phyloP scores from a whole-genome alignment of 805 yeast species.

The Hanseniaspora singularis region DNA sequence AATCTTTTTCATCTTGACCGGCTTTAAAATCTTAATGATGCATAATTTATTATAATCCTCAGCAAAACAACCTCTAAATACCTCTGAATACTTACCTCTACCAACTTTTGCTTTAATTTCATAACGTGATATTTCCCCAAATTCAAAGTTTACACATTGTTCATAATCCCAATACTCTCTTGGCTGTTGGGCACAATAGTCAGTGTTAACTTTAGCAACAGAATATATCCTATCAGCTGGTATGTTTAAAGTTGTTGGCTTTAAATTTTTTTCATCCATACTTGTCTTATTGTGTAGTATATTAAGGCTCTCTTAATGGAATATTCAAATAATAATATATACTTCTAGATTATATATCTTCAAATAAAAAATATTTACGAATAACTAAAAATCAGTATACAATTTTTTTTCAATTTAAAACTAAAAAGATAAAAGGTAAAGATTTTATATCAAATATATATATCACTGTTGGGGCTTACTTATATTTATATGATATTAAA shows the following conservation, averaged over 20 bases:
- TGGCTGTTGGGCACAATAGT: conserved; percentile 65
- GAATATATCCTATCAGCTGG: conserved; percentile 35
- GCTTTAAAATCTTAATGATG: conserved; percentile 84
- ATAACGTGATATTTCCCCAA: conserved; percentile 79
- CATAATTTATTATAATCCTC: conserved; percentile 33
- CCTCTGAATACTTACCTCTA: conserved; percentile 88
- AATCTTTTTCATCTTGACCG: conserved; percentile 85
- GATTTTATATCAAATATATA: too few species aligned
- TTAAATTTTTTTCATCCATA: conserved; percentile 17
- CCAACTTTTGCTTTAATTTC: conserved; percentile 79
- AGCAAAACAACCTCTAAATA: conserved; percentile 52
- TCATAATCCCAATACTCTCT: conserved; percentile 83
- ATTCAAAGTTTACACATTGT: conserved; percentile 48
- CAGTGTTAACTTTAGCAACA: conserved; percentile 66
- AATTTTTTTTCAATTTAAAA: too few species aligned
- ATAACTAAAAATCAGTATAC: too few species aligned
- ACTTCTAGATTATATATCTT: too few species aligned
- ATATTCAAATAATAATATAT: background rate
- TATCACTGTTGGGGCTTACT: too few species aligned
- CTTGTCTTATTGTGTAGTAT: background rate
- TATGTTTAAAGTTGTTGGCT: conserved; percentile 28
- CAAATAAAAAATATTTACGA: too few species aligned
- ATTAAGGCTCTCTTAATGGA: too few species aligned
- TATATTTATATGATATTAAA: too few species aligned
- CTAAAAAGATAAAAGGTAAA: too few species aligned